These are phyloP conservation scores for California macrophylla DNA, from an alignment of 441 rosid species.

Conservation along the genomic window DNA sequence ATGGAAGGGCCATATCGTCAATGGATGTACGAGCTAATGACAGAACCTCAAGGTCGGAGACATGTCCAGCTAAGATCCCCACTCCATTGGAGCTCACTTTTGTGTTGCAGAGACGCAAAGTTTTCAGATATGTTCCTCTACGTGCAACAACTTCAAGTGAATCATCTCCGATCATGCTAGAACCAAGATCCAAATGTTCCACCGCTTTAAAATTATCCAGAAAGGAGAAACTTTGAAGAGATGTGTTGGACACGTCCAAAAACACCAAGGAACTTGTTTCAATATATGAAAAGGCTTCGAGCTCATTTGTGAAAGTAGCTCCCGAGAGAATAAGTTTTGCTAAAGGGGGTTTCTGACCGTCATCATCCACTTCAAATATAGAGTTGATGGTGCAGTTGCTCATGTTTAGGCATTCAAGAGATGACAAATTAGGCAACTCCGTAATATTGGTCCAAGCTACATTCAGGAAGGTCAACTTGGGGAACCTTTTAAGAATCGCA, in stretches of 20 bases:
- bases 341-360: constrained; percentile 40
- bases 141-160: constrained; percentile 42
- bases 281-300: constrained; percentile 37
- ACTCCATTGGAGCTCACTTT: constrained; percentile 61
- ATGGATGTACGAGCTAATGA: constrained; percentile 48
- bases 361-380: constrained; percentile 28
- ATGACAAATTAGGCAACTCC: constrained; percentile 44
- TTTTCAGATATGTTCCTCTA: constrained; percentile 51
- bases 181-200: constrained; percentile 67
- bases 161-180: constrained; percentile 55
- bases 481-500: constrained; percentile 37
- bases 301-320: constrained; percentile 50
- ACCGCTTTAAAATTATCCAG: constrained; percentile 45
- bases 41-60: constrained; percentile 54
- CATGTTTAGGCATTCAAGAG: constrained; percentile 70
- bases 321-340: constrained; percentile 52
- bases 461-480: constrained; percentile 59
- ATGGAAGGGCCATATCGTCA: constrained; percentile 53
- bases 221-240: constrained; percentile 45
- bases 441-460: constrained; percentile 74
- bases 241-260: constrained; percentile 59
- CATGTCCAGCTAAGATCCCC: constrained; percentile 46
- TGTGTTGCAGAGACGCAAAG: constrained; percentile 55
- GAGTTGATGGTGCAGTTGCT: constrained; percentile 59
- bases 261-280: constrained; percentile 40